A percentile compares a stretch with the other conserved stretches of the same genome.
Conservation (phyloP, 129 eudicot genomes). For the Tagetes erecta region DNA sequence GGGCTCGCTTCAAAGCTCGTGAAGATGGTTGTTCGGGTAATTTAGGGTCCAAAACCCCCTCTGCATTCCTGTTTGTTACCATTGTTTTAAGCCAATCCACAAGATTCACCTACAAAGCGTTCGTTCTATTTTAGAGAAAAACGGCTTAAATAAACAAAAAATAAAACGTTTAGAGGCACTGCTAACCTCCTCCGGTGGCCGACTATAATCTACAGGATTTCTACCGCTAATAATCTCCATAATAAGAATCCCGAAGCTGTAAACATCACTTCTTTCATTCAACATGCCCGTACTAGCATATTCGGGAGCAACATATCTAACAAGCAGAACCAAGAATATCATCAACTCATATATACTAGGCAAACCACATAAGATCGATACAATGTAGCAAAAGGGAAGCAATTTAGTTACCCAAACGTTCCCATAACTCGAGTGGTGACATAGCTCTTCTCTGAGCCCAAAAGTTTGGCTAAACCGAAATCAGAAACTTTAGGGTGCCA, state of each 20-base stretch:
- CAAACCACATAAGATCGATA: neutral
- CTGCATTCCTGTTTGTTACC: constrained; percentile 78
- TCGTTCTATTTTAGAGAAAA: neutral
- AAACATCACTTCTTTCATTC: constrained; percentile 89
- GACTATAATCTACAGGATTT: constrained; percentile 89
- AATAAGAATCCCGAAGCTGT: constrained; percentile 87
- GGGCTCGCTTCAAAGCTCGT: constrained; percentile 79
- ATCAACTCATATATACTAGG: neutral
- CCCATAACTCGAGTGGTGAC: constrained; percentile 50
- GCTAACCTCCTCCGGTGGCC: constrained; percentile 85
- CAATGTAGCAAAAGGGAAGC: neutral
- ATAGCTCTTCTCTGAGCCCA: constrained; percentile 55
- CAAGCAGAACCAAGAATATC: constrained; percentile 7
- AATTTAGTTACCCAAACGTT: constrained; percentile 38
- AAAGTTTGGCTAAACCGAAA: constrained; percentile 79
- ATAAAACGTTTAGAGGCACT: constrained; percentile 38
- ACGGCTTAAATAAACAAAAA: neutral
- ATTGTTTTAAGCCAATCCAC: constrained; percentile 91
- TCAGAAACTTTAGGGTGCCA: constrained; percentile 86
- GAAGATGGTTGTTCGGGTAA: constrained; percentile 87
- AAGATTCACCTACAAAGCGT: constrained; percentile 62
- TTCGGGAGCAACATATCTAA: constrained; percentile 93
- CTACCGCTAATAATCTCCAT: constrained; percentile 89
- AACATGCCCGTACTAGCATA: constrained; percentile 97
- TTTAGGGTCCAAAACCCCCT: constrained; percentile 87